phyloP scores from a whole-genome alignment of 1,284 basidiomycete species.

The Ganoderma lucidum region DNA sequence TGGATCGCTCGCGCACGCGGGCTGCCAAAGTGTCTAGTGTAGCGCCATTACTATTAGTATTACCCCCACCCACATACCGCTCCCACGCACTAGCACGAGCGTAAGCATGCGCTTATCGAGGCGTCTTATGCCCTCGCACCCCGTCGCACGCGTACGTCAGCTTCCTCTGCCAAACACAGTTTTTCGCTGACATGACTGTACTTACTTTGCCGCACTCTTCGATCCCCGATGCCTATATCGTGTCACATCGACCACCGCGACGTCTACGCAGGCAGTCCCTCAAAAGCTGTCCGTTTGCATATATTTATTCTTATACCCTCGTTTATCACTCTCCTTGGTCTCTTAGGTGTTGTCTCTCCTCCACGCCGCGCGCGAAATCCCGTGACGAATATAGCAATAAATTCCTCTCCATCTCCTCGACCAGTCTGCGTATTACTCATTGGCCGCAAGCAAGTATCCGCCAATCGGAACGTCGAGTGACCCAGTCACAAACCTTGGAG shows the following conservation, averaged over 20 bases:
- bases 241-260: not conserved
- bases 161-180: not conserved
- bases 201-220: slow-evolving; percentile 5
- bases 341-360: slow-evolving; percentile 24
- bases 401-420: slow-evolving; percentile 7
- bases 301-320: slow-evolving; percentile 37
- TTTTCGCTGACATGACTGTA: slow-evolving; percentile 9
- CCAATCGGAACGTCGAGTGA: not conserved
- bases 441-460: slow-evolving; percentile 10
- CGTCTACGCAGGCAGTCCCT: slow-evolving; percentile 11
- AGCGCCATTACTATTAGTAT: slow-evolving; percentile 25
- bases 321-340: slow-evolving; percentile 23
- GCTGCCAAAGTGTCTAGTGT: not conserved
- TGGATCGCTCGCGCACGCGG: slow-evolving; percentile 25
- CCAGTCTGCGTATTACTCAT: not conserved
- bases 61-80: slow-evolving; percentile 9
- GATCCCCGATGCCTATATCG: not conserved
- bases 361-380: slow-evolving; percentile 29
- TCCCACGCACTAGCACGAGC: slow-evolving; percentile 7
- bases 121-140: slow-evolving; percentile 9
- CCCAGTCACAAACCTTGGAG: not conserved
- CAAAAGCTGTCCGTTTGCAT: slow-evolving; percentile 30
- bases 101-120: too few relatives aligned
- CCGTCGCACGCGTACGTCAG: slow-evolving; percentile 32
- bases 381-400: slow-evolving; percentile 36